Evolutionary conservation across 441 rosid species (phyloP).

Genomic region (Arabidopsis lyrata): DNA sequence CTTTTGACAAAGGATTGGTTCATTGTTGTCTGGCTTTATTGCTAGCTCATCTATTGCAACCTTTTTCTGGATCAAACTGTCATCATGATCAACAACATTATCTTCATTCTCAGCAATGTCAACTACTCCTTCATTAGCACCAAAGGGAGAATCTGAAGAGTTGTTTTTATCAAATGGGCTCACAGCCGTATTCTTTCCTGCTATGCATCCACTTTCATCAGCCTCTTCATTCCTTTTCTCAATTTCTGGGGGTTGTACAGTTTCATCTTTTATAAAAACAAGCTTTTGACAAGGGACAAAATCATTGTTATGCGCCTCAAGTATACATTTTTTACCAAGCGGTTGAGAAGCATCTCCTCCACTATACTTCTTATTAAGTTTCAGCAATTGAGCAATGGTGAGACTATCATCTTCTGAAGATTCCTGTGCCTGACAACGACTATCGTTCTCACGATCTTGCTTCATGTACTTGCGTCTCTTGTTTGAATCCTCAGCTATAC

Average conservation of each 20-base stretch:
- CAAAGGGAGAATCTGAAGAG: not conserved
- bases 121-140: not conserved
- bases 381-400: not conserved
- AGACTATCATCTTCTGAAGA: not conserved
- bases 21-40: conserved; percentile 1
- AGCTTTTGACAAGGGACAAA: not conserved
- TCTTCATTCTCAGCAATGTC: not conserved
- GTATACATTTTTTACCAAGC: not conserved
- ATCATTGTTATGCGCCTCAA: not conserved
- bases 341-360: not conserved
- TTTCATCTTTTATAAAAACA: not conserved
- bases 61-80: not conserved
- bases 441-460: conserved; percentile 11
- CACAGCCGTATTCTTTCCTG: not conserved
- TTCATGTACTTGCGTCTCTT: conserved; percentile 12
- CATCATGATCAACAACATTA: not conserved
- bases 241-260: not conserved
- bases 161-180: conserved; percentile 2
- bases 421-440: not conserved
- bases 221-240: not conserved
- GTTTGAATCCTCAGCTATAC: not conserved
- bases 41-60: not conserved
- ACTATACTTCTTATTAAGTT: not conserved
- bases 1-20: not conserved
- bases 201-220: not conserved